phyloP scores from a whole-genome alignment of 352 stramenopile species.

The Phytophthora sp. region DNA sequence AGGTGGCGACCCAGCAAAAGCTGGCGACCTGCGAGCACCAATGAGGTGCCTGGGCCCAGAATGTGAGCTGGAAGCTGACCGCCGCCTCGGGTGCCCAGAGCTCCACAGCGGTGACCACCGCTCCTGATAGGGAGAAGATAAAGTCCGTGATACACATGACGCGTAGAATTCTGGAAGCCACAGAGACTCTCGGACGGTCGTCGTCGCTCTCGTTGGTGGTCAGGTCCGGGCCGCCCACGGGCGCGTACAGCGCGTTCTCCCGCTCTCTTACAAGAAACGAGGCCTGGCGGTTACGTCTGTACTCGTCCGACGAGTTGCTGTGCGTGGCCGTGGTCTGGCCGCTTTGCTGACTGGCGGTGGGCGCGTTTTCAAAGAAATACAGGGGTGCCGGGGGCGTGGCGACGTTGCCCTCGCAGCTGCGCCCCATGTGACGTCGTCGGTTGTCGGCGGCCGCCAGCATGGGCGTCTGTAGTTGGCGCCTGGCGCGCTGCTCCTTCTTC shows the following conservation, averaged over 20 bases:
- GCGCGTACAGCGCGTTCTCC: slow-evolving; percentile 39
- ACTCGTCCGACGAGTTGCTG: slow-evolving; percentile 41
- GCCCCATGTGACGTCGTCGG: slow-evolving; percentile 13
- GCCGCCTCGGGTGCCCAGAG: slow-evolving; percentile 42
- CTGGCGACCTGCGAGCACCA: slow-evolving; percentile 80
- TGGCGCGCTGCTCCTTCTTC: slow-evolving; percentile 37
- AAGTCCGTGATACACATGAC: slow-evolving; percentile 78
- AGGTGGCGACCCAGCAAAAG: slow-evolving; percentile 79
- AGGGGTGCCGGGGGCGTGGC: slow-evolving; percentile 24
- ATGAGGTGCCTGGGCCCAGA: slow-evolving; percentile 74
- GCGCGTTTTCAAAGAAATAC: slow-evolving; percentile 16
- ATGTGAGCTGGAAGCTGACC: slow-evolving; percentile 63
- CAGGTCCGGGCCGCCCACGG: slow-evolving; percentile 27
- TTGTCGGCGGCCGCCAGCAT: slow-evolving; percentile 36
- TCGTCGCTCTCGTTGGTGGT: slow-evolving; percentile 42
- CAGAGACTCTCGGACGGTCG: slow-evolving; percentile 46
- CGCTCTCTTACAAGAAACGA: slow-evolving; percentile 28
- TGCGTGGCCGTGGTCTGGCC: slow-evolving; percentile 33
- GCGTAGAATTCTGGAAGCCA: slow-evolving; percentile 68
- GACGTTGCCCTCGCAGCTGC: slow-evolving; percentile 16
- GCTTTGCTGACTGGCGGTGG: slow-evolving; percentile 18
- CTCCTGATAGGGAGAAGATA: slow-evolving; percentile 68
- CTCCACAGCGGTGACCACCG: slow-evolving; percentile 58
- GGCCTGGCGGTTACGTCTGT: slow-evolving; percentile 34
- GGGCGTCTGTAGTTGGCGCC: slow-evolving; percentile 40